Percentiles rank a stretch among this genome's conserved stretches.
Evolutionary conservation across 495 filamentous ascomycete genomes (phyloP).

Genomic region (Podospora sp.): DNA sequence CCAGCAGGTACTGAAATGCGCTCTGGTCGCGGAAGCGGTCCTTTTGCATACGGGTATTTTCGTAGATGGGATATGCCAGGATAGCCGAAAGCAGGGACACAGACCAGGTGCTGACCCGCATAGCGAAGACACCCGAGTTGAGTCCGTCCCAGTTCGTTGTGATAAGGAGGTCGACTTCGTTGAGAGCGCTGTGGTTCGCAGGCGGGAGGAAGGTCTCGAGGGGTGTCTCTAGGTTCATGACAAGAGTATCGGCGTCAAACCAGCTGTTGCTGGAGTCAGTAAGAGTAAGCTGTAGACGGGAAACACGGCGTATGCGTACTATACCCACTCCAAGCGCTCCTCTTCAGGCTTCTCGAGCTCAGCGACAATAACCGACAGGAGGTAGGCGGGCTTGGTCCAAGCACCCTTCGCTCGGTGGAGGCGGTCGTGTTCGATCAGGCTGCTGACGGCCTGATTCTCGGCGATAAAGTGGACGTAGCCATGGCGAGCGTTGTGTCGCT

Average conservation of each 20-base stretch:
- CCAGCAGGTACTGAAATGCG: slow-evolving; percentile 34
- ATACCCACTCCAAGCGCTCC: slow-evolving; percentile 54
- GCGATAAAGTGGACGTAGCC: slow-evolving; percentile 34
- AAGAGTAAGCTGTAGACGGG: background rate
- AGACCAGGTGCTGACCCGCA: slow-evolving; percentile 53
- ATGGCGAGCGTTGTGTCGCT: slow-evolving; percentile 29
- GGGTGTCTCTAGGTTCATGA: slow-evolving; percentile 56
- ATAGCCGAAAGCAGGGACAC: slow-evolving; percentile 51
- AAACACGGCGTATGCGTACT: slow-evolving; percentile 35
- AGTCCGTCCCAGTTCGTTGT: slow-evolving; percentile 57
- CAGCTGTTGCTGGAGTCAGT: slow-evolving; percentile 38
- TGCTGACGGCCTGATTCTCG: slow-evolving; percentile 28
- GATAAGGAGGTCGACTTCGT: slow-evolving; percentile 50
- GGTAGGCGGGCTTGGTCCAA: slow-evolving; percentile 55
- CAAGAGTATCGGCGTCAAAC: slow-evolving; percentile 55
- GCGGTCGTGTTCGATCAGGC: slow-evolving; percentile 30
- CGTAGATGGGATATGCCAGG: slow-evolving; percentile 47
- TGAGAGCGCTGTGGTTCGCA: slow-evolving; percentile 31
- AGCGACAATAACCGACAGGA: slow-evolving; percentile 50
- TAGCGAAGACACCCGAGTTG: slow-evolving; percentile 58
- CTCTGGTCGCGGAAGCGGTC: slow-evolving; percentile 36
- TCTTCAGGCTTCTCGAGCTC: slow-evolving; percentile 53
- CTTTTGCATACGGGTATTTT: slow-evolving; percentile 40
- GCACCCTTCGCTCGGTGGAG: slow-evolving; percentile 26
- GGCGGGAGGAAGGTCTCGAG: slow-evolving; percentile 57